phyloP scores from a whole-genome alignment of 352 stramenopile species.

The Pilasporangium apinafurcum region DNA sequence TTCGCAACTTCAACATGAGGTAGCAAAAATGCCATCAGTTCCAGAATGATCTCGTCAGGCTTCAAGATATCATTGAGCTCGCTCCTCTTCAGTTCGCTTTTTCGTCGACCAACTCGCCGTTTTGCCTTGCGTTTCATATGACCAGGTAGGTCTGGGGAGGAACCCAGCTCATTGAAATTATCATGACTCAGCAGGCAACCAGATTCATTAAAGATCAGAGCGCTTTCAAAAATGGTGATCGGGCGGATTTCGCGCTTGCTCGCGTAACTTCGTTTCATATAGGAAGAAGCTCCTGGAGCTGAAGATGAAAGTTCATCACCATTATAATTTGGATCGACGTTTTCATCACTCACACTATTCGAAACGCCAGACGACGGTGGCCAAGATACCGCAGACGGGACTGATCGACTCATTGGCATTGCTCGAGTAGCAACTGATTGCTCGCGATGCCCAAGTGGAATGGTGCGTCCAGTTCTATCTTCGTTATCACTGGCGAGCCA shows the following conservation, averaged over 20 bases:
- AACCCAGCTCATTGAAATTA: conserved; percentile 57
- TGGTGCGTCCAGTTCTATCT: conserved; percentile 20
- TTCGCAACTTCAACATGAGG: conserved; percentile 70
- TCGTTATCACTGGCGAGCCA: conserved; percentile 16
- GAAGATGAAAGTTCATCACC: conserved; percentile 6
- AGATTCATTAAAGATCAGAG: conserved; percentile 69
- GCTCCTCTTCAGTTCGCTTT: conserved; percentile 37
- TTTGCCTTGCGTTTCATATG: conserved; percentile 35
- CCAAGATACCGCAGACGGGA: conserved; percentile 48
- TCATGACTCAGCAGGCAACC: conserved; percentile 67
- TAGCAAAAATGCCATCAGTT: conserved; percentile 67
- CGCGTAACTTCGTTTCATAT: conserved; percentile 15
- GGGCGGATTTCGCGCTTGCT: conserved; percentile 39
- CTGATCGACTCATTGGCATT: conserved; percentile 32
- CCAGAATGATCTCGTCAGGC: conserved; percentile 60
- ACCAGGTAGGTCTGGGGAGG: conserved; percentile 35
- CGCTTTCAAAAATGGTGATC: conserved; percentile 80
- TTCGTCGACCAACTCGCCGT: conserved; percentile 53
- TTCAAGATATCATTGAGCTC: conserved; percentile 27
- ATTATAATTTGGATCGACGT: conserved; percentile 17
- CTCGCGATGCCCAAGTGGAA: conserved; percentile 22
- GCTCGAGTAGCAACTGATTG: conserved; percentile 1
- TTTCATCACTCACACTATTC: conserved; percentile 22
- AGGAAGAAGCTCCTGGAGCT: conserved; percentile 25
- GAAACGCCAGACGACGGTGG: conserved; percentile 17